Evolutionary conservation across 495 filamentous ascomycete genomes (phyloP).

Genomic region (Barbatosphaeria neglecta): DNA sequence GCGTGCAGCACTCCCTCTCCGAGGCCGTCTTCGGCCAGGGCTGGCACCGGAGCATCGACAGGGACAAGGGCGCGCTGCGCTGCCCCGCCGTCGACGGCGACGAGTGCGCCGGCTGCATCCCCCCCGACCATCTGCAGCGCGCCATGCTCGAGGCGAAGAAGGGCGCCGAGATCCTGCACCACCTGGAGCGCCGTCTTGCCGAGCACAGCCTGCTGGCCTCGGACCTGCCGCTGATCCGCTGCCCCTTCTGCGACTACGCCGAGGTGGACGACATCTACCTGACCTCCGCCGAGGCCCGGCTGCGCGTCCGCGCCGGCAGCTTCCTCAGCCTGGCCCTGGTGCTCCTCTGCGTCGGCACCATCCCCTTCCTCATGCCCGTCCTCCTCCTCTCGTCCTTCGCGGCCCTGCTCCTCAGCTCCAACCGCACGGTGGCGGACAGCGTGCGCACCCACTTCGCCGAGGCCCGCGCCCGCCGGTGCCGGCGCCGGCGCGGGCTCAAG

Average conservation of each 20-base stretch:
- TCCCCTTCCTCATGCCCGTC: conserved; percentile 42
- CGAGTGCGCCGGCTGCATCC: conserved; percentile 66
- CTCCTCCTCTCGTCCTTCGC: conserved; percentile 24
- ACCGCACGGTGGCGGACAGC: conserved; percentile 18
- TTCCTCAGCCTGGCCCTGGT: conserved; percentile 34
- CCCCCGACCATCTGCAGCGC: conserved; percentile 51
- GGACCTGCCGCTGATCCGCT: conserved; percentile 63
- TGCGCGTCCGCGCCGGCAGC: conserved; percentile 38
- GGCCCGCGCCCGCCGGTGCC: conserved; percentile 48
- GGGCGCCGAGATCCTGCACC: conserved; percentile 55
- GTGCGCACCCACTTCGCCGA: conserved; percentile 31
- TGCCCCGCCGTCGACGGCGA: conserved; percentile 62
- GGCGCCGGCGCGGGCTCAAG: conserved; percentile 52
- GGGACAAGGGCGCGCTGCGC: conserved; percentile 55
- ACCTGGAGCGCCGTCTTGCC: conserved; percentile 66
- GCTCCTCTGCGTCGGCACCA: conserved; percentile 25
- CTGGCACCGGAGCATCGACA: conserved; percentile 69
- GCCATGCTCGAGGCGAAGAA: conserved; percentile 57
- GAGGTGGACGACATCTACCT: conserved; percentile 74
- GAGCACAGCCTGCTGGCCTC: conserved; percentile 61
- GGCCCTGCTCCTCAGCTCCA: conserved; percentile 25
- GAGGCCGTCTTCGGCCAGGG: conserved; percentile 90
- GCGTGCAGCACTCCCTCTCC: conserved; percentile 63
- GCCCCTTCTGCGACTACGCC: conserved; percentile 84
- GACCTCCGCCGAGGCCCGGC: conserved; percentile 27